phyloP scores from a whole-genome alignment of 768 basidiomycete species.

The Phaeotremella fagi region DNA sequence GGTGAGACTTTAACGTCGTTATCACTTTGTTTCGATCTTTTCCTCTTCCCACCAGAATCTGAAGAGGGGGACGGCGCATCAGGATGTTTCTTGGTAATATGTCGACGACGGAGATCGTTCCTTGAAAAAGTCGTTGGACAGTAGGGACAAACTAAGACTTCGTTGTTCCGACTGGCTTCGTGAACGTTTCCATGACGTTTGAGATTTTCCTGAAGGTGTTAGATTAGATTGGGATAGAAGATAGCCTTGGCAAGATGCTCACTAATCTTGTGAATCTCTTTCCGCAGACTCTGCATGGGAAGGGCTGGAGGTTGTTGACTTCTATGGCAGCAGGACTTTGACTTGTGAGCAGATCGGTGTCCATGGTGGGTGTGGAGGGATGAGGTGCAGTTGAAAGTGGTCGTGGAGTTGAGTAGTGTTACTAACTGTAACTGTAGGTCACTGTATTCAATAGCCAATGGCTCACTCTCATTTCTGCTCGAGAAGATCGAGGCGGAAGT shows the following conservation, averaged over 20 bases:
- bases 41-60: neutral
- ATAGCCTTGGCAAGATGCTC: neutral
- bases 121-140: conserved; percentile 22
- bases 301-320: conserved; percentile 16
- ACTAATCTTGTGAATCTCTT: conserved; percentile 35
- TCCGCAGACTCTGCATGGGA: conserved; percentile 26
- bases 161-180: neutral
- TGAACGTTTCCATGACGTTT: conserved; percentile 26
- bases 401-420: no score
- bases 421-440: no score
- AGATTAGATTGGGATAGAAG: neutral
- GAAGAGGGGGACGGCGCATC: neutral
- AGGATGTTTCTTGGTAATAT: conserved; percentile 24
- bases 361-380: neutral
- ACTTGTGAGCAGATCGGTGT: neutral
- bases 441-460: no score
- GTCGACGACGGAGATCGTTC: conserved; percentile 19
- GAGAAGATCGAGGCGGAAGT: no score
- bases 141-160: conserved; percentile 11
- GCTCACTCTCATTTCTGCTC: no score
- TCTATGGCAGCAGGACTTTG: neutral
- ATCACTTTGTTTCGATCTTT: neutral
- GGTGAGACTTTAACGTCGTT: neutral
- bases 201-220: conserved; percentile 26
- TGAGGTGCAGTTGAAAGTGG: no score